Evolutionary conservation across 1,284 basidiomycete genomes (phyloP).

Genomic region (Blastosporella zonata): DNA sequence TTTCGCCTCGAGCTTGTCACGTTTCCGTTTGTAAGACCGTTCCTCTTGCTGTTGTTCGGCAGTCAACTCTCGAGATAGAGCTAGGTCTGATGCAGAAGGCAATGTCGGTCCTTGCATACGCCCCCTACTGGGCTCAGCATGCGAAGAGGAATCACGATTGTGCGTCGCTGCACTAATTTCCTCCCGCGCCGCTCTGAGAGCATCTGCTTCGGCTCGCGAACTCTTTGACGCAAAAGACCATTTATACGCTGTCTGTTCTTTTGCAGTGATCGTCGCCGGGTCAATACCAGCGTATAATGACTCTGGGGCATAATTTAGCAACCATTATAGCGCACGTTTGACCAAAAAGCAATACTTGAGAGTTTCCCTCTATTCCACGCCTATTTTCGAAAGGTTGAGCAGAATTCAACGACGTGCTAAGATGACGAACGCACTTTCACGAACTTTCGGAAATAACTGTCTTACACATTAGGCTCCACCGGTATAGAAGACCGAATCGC

Average conservation of each 20-base stretch:
- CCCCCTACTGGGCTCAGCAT: constrained; percentile 29
- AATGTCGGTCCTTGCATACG: constrained; percentile 63
- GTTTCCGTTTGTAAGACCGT: constrained; percentile 54
- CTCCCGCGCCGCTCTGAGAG: constrained; percentile 55
- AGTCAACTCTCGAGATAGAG: constrained; percentile 57
- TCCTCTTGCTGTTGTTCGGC: constrained; percentile 50
- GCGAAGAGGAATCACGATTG: constrained; percentile 28
- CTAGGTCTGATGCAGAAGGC: constrained; percentile 62
- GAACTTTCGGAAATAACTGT: constrained; percentile 80
- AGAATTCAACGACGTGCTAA: constrained; percentile 1
- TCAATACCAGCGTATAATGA: constrained; percentile 60
- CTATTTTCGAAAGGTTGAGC: constrained; percentile 30
- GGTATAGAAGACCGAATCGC: constrained; percentile 24
- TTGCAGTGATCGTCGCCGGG: constrained; percentile 45
- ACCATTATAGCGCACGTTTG: neutral
- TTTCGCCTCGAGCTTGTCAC: constrained; percentile 61
- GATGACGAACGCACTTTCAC: constrained; percentile 53
- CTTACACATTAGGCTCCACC: constrained; percentile 28
- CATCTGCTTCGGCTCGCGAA: constrained; percentile 50
- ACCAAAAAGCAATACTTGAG: constrained; percentile 37
- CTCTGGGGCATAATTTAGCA: constrained; percentile 31
- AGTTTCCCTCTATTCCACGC: constrained; percentile 77
- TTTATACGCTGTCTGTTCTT: constrained; percentile 61
- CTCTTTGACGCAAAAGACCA: constrained; percentile 57
- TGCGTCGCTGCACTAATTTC: constrained; percentile 61